A percentile compares a stretch with the other conserved stretches of the same genome.
These are phyloP conservation scores for Luvunga scandens DNA, from an alignment of 345 rosid genomes.

Conservation along the genomic window DNA sequence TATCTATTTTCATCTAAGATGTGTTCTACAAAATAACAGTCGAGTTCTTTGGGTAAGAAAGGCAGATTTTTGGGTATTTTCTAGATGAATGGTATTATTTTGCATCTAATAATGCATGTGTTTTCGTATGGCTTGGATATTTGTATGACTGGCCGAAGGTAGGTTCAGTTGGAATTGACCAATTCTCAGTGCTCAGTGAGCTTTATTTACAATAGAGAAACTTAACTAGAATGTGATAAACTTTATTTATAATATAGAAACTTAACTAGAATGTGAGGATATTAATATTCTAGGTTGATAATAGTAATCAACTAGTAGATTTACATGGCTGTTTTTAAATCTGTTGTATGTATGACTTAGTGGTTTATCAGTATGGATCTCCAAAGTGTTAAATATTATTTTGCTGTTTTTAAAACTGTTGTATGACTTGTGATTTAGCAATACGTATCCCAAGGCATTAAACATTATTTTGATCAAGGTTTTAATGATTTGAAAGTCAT, in stretches of 20 bases:
- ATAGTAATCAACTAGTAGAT: background rate
- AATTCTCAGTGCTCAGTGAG: background rate
- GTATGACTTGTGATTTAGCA: too few relatives aligned
- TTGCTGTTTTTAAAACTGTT: too few relatives aligned
- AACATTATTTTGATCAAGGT: background rate
- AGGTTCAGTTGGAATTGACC: background rate
- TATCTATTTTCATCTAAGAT: background rate
- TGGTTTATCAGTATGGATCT: background rate
- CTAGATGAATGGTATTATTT: background rate
- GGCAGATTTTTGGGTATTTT: background rate
- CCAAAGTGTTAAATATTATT: too few relatives aligned
- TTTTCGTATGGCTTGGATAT: background rate
- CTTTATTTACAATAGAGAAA: background rate
- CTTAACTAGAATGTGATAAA: background rate
- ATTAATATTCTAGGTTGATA: background rate
- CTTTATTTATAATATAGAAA: background rate
- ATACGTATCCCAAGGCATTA: too few relatives aligned
- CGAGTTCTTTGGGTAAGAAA: background rate
- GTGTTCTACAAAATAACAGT: background rate
- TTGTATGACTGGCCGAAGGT: background rate
- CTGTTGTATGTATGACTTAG: background rate
- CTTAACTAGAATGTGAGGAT: background rate
- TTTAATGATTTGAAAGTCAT: background rate
- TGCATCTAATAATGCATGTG: background rate
- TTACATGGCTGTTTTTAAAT: background rate